Base-by-base conservation (phyloP, 2,329 filamentous ascomycete genomes). In the Pyrenochaeta sp. region DNA sequence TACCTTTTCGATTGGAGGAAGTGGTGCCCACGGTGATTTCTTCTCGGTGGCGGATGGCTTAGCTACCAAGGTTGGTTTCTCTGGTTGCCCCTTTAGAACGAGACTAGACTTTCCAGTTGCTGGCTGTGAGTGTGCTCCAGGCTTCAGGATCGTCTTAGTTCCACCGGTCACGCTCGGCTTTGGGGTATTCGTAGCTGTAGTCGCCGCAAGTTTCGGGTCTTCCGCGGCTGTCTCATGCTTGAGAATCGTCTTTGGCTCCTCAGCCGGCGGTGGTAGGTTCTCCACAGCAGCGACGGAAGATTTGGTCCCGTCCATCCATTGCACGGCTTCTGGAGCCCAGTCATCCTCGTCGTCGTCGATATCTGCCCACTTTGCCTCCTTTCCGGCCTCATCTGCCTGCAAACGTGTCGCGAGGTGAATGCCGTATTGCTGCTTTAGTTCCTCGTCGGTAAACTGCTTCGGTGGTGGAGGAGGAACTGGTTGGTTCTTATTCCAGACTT, bases 271-370 rank as follows among this genome's bases (percentile, higher is more conserved):
- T n/a, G 66, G 61, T 47, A 72, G 67, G 25, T 72, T 70, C 50
- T 82, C 80, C 46, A 83, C 80, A 60, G 88, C 85, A 15, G 90
- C 87, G 15, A 93, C 82, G 5, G 88, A 91, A 34, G 90, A 90
- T 77, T 94, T 94, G 48, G 91, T 95, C 52, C 91, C 91, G 76
- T 96, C 92, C 72, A 91, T 91, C 92, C 92, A 96, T 58, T 91
- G 91, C 65, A 95, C 92, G 51, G 90, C 88, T 64, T 95, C 91
- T 1, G 91, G 91, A 13, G 89, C 90, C 90, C 91, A 94, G 71
- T 94, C 91, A 37, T 95, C 92, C 69, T 93, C 91, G 64, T 95
- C 91, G 56, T 95, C 92, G 60, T 95, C 92, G 59, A 94, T 93
- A 72, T 96, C 92, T 25, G 91, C 92, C 92, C 92, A 96, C 74